These are phyloP conservation scores for Coffea canephora DNA, from an alignment of 257 asterid species.

Conservation along the genomic window DNA sequence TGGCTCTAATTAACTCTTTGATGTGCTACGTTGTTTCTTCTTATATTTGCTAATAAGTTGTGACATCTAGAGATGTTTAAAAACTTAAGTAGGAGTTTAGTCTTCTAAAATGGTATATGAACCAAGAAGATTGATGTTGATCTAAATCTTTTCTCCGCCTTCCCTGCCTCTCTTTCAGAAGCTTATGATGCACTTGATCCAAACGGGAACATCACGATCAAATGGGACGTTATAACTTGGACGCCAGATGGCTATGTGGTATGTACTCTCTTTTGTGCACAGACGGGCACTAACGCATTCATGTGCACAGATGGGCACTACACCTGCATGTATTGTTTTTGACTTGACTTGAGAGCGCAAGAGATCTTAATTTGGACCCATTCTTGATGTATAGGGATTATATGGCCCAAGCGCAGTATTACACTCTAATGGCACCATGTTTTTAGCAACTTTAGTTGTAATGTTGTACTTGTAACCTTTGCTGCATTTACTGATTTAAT, in stretches of 20 bases:
- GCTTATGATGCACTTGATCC: constrained; percentile 93
- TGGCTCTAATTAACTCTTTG: constrained; percentile 8
- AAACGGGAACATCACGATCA: constrained; percentile 73
- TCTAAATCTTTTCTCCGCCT: constrained; percentile 11
- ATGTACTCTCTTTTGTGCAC: constrained; percentile 21
- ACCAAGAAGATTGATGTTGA: not conserved
- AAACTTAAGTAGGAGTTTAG: not conserved
- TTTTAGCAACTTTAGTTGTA: not conserved
- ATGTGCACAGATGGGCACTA: no score
- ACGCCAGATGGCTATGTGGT: constrained; percentile 82
- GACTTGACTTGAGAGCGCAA: not conserved
- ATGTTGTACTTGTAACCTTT: no score
- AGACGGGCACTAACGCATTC: not conserved
- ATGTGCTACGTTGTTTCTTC: not conserved
- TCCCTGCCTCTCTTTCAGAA: constrained; percentile 37
- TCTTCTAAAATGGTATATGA: constrained; percentile 7
- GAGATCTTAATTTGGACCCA: not conserved
- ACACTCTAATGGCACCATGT: not conserved
- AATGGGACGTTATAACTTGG: constrained; percentile 80
- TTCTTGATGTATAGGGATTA: not conserved
- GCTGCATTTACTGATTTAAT: not conserved
- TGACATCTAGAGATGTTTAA: not conserved
- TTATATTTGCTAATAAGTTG: not conserved
- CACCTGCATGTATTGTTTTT: not conserved
- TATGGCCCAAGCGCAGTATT: not conserved